Evolutionary conservation across 495 filamentous ascomycete genomes (phyloP), one percentile per base, ranked within the genome.

Genomic region (Parathielavia appendiculata): DNA sequence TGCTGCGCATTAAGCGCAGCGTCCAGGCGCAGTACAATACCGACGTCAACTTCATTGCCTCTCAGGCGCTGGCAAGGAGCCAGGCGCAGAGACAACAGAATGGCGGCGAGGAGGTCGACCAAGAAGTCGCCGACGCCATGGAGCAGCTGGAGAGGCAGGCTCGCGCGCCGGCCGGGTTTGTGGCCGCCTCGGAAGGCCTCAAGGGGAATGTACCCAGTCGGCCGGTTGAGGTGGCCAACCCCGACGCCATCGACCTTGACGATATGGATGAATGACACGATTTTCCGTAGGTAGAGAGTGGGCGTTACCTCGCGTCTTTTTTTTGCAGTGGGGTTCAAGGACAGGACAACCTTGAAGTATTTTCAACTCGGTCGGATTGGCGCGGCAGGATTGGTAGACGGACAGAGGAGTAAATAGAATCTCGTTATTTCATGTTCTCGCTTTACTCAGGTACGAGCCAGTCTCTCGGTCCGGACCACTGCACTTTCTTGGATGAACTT

Each of bases 11-110:
- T 77, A 99, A 96, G 81, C 77, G 93, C 66, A 96, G 91, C 76
- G 93, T 97, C 6, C 91, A 96, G 72, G 92, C 93, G 51, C 88
- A 96, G 77, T 97, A 92, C 76, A 96, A 96, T 64, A 99, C 95
- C 35, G 95, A 99, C 69, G 92, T 99, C 77, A 96, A 90, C 69
- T 97, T 96, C 67, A 97, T 98, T 71, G 95, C 95, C 2, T 93
- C 90, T 4, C 95, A 99, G 70, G 95, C 95, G 3, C 78, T 97
- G 57, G 91, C 91, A 5, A 80, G 91, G 56, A 85, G 83, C 51
- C 89, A 96, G 69, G 76, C 80, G 62, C 66, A 72, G 20, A 72
- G 78, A 40, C 79, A 81, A 16, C 56, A 70, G 57, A 74, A 76
- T 35, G 73, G 66, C 26, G 48, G 59, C 26, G 61, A 51, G 20